Evolutionary conservation across 306 rosid species (phyloP), one percentile per base, ranked within the genome.

Genomic region (Begonia peltatifolia): DNA sequence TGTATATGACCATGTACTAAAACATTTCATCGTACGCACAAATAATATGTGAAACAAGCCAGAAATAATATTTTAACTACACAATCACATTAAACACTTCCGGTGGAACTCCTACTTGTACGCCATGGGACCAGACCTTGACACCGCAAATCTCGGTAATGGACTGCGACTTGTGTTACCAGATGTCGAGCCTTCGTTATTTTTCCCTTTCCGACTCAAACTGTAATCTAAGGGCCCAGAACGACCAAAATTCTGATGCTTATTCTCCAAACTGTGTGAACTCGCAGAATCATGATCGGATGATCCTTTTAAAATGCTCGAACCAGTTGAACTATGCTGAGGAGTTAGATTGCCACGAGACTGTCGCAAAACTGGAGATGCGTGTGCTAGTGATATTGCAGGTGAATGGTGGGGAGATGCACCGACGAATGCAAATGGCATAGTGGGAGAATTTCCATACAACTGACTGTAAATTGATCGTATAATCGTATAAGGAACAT

Each of bases 141-240:
- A 90, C 44, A 85, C 95, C 12, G 97, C 95, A 77, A 90, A 90
- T 68, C 94, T 85, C 12, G 95, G 97, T 43, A 90, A 76, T 43
- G 95, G 97, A 58, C 95, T 90, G 22, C 90, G 97, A 38, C 95
- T 94, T 7, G 80, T 71, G 68, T 87, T 76, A 35, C 94, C 92
- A 18, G 99, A 86, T 71, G 74, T 68, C 56, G 94, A 86, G 58
- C 95, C 84, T 63, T 90, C 99, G 36, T 60, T 71, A 30, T 68
- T 54, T 68, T 83, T 83, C 1, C 65, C 63, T 67, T 71, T 81
- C 2, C 94, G 79, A 71, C 76, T 83, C 50, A 87, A 79, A 54
- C 86, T 69, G 63, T 90, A 90, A 74, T 83, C 95, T 67, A 90
- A 76, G 0, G 97, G 97, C n/a, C 99, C 99, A 10, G 92, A 90